These are phyloP conservation scores for Trypanosoma avium DNA, from an alignment of 208 protist species.

Conservation along the genomic window DNA sequence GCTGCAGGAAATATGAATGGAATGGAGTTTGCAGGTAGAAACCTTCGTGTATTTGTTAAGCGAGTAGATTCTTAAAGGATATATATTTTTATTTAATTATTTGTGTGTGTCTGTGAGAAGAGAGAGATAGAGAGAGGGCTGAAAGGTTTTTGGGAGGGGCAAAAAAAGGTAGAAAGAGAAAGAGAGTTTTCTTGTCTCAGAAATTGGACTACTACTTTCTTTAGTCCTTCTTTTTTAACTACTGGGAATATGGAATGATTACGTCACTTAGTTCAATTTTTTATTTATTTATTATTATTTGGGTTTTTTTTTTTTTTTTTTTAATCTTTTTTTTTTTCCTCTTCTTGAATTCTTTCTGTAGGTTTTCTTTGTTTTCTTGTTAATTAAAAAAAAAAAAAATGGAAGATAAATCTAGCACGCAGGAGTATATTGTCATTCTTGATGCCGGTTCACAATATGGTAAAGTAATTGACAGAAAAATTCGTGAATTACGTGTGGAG, in stretches of 20 bases:
- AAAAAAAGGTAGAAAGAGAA: too few species aligned
- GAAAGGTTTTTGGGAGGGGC: too few species aligned
- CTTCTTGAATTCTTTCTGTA: too few species aligned
- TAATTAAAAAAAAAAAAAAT: slow-evolving; percentile 15
- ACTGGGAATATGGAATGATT: too few species aligned
- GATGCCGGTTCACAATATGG: slow-evolving; percentile 97
- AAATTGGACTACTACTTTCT: too few species aligned
- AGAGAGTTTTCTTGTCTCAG: too few species aligned
- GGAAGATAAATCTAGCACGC: not conserved
- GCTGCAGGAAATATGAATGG: slow-evolving; percentile 73
- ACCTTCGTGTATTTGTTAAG: slow-evolving; percentile 46
- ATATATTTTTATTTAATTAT: too few species aligned
- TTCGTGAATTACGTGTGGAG: slow-evolving; percentile 94
- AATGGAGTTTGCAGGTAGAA: slow-evolving; percentile 61
- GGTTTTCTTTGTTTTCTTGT: too few species aligned
- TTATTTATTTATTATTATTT: not conserved
- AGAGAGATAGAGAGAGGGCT: not conserved
- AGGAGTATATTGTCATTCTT: slow-evolving; percentile 92
- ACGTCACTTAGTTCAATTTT: too few species aligned
- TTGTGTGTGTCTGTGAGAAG: slow-evolving; percentile 6
- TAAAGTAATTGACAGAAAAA: slow-evolving; percentile 95
- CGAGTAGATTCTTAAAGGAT: not conserved
- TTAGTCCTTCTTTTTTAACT: too few species aligned
- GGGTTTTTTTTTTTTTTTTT: not conserved
- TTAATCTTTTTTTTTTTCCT: slow-evolving; percentile 13